Conservation (phyloP, 768 basidiomycete species). For the Tricholoma terreum region DNA sequence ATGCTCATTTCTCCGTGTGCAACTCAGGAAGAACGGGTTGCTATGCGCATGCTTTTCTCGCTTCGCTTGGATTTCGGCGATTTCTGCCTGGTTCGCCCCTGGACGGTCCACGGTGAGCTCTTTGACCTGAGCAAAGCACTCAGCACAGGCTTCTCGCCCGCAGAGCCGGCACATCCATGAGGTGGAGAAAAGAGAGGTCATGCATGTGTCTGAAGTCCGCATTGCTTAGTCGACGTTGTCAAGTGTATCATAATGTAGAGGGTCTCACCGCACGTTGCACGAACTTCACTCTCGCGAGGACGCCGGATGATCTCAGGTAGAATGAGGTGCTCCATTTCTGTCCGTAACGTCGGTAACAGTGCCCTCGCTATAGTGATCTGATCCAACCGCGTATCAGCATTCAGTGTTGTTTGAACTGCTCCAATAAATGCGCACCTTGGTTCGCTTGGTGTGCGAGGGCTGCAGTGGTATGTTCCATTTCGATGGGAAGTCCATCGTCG, state of each 20-base stretch:
- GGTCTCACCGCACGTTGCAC: conserved; percentile 77
- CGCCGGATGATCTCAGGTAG: conserved; percentile 61
- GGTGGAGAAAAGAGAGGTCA: conserved; percentile 88
- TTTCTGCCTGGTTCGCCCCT: conserved; percentile 45
- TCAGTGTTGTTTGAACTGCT: neutral
- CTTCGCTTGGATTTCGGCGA: conserved; percentile 45
- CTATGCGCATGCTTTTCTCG: conserved; percentile 60
- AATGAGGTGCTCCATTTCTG: conserved; percentile 62
- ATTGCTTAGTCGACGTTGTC: conserved; percentile 2
- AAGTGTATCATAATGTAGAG: conserved; percentile 8
- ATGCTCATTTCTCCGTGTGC: conserved; percentile 72
- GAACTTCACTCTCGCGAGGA: conserved; percentile 76
- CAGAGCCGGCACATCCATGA: conserved; percentile 91
- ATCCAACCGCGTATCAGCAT: conserved; percentile 3
- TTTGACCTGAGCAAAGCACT: conserved; percentile 72
- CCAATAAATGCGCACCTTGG: conserved; percentile 47
- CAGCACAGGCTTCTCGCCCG: conserved; percentile 85
- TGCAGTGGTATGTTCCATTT: conserved; percentile 64
- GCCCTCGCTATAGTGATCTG: conserved; percentile 68
- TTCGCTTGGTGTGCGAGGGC: conserved; percentile 46
- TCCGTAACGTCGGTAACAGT: conserved; percentile 61
- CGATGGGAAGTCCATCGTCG: conserved; percentile 61
- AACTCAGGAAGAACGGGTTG: conserved; percentile 74
- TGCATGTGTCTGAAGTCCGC: conserved; percentile 73
- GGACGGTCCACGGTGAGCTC: conserved; percentile 56